Evolutionary conservation across 768 basidiomycete genomes (phyloP), one percentile per base, ranked within the genome.

Genomic region (Termitomyces bulborhizus): DNA sequence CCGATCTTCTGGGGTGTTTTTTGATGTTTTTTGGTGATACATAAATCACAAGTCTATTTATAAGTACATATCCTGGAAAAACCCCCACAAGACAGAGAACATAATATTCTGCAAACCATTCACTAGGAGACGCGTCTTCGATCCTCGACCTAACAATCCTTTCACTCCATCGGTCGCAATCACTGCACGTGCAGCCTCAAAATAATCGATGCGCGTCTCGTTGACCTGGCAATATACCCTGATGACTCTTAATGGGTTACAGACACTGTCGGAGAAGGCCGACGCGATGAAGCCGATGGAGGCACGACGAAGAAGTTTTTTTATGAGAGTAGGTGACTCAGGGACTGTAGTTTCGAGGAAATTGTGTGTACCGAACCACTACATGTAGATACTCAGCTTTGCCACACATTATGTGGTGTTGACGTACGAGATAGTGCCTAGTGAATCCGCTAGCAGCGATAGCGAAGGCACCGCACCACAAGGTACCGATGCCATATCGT

Each of bases 181-280:
- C 44, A 98, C 89, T 5, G 81, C 83, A 46, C 78, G 78, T 0
- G 91, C 93, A 0, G 93, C 90, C 49, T 85, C 82, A 4, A 76
- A 54, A 66, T 98, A 98, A 1, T 86, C 82, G 12, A 98, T 86
- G 31, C 82, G 80, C 4, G 82, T 82, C 57, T 88, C 85, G 65
- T 93, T 83, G 29, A 95, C 93, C 68, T 98, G 96, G 13, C 95
- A 76, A 70, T 96, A 98, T 0, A 96, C 98, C 79, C 97, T 98
- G 65, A 98, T 71, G 2, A 98, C 95, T 24, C 93, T 82, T 1
- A 98, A 73, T 4, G 88, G 91, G 72, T 98, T 98, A 43, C 88
- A 91, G 41, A 88, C 66, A 2, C 85, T 88, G 66, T 98, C 96
- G 9, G 91, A 94, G 2, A 85, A 76, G 48, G 95, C 75, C 4